Evolutionary conservation across 176 grass and related monocot species (phyloP).

Genomic region (Poa pratensis): DNA sequence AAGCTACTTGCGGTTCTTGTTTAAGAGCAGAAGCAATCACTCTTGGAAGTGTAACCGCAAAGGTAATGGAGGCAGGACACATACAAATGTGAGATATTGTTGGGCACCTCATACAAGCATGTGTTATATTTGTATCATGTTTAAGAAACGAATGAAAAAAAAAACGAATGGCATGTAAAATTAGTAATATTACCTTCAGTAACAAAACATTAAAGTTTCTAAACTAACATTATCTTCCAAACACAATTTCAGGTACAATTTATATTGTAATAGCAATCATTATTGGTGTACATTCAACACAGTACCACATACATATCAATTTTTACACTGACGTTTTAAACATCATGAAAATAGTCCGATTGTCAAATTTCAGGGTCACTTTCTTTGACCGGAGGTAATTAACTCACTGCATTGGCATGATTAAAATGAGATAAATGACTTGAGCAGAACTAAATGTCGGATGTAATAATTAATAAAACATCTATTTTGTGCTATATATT

Average conservation of each 20-base stretch:
- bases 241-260: background rate
- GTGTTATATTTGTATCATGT: background rate
- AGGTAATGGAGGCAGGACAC: background rate
- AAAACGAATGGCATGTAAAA: constrained; percentile 4
- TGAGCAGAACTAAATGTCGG: background rate
- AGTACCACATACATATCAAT: background rate
- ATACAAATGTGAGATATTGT: background rate
- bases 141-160: too few relatives aligned
- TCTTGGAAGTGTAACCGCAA: background rate
- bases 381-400: background rate
- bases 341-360: background rate
- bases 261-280: background rate
- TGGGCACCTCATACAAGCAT: background rate
- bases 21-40: background rate
- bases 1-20: background rate
- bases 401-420: background rate
- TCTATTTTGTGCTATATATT: background rate
- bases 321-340: background rate
- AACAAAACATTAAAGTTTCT: background rate
- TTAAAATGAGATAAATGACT: background rate
- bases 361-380: background rate
- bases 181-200: background rate
- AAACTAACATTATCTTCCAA: background rate
- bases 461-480: background rate
- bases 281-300: background rate